A percentile compares a stretch with the other conserved stretches of the same genome.
Conservation (phyloP, 2,329 filamentous ascomycete genomes). For the Thelonectria rubi region DNA sequence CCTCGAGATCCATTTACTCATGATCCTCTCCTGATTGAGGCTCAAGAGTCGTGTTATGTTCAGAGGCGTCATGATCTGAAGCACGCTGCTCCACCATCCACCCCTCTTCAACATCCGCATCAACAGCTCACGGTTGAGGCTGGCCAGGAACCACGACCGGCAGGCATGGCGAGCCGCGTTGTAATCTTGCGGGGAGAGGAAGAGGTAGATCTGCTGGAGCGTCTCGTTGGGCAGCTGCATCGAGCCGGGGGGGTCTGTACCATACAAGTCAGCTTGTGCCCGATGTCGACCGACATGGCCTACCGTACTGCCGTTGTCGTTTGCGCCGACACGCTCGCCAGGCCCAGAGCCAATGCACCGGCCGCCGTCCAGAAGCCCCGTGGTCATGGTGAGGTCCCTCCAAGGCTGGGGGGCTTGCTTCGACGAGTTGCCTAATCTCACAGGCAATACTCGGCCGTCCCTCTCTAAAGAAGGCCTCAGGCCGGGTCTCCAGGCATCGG, state of each 20-base stretch:
- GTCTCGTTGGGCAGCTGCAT: slow-evolving; percentile 50
- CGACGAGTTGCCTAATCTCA: slow-evolving; percentile 19
- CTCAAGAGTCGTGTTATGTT: slow-evolving; percentile 22
- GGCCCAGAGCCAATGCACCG: slow-evolving; percentile 26
- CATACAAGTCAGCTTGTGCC: not conserved
- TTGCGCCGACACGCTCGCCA: slow-evolving; percentile 22
- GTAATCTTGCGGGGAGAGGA: slow-evolving; percentile 55
- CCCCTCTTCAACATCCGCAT: slow-evolving; percentile 62
- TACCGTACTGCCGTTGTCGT: slow-evolving; percentile 21
- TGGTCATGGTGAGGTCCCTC: slow-evolving; percentile 25
- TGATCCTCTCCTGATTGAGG: slow-evolving; percentile 44
- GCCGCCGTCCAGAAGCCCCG: slow-evolving; percentile 28
- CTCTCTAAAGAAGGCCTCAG: slow-evolving; percentile 43
- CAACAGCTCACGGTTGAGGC: slow-evolving; percentile 62
- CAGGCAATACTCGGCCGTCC: too few relatives aligned
- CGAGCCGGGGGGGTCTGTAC: slow-evolving; percentile 29
- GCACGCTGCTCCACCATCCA: slow-evolving; percentile 59
- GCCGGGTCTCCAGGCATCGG: slow-evolving; percentile 32
- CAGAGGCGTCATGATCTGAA: slow-evolving; percentile 40
- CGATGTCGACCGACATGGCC: not conserved
- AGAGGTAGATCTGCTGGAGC: slow-evolving; percentile 47
- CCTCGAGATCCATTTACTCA: slow-evolving; percentile 54
- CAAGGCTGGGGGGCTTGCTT: slow-evolving; percentile 14
- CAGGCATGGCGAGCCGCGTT: slow-evolving; percentile 69
- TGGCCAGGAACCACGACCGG: slow-evolving; percentile 66